Evolutionary conservation across 306 rosid species (phyloP).

Genomic region (Spatholobus suberectus): DNA sequence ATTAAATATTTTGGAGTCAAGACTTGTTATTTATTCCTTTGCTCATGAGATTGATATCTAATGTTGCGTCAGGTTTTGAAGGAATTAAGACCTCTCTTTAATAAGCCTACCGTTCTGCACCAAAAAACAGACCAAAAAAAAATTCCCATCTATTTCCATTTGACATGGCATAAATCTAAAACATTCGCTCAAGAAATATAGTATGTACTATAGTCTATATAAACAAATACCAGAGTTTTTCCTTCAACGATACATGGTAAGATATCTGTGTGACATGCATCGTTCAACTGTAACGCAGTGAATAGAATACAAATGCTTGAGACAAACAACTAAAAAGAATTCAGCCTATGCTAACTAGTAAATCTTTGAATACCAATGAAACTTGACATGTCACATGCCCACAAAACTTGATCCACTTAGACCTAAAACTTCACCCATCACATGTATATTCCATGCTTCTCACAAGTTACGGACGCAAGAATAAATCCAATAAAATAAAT

Average conservation of each 20-base stretch:
- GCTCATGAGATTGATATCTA: neutral
- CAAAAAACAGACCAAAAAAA: neutral
- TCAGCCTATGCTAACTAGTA: conserved; percentile 39
- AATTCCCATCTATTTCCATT: neutral
- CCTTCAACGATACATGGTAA: neutral
- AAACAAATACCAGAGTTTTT: neutral
- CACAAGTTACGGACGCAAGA: conserved; percentile 71
- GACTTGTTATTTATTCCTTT: neutral
- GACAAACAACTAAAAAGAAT: conserved; percentile 41
- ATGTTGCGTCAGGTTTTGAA: neutral
- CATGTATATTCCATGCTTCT: conserved; percentile 53
- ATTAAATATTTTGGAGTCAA: neutral
- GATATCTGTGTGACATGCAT: conserved; percentile 18
- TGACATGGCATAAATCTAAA: neutral
- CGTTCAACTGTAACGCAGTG: conserved; percentile 11
- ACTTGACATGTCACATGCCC: conserved; percentile 23
- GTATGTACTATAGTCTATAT: neutral
- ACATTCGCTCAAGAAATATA: neutral
- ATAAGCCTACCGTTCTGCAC: neutral
- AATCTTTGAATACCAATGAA: conserved; percentile 19
- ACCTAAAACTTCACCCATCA: conserved; percentile 17
- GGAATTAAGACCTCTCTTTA: neutral
- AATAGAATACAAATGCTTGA: conserved; percentile 16
- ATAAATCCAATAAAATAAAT: conserved; percentile 95
- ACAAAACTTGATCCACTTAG: conserved; percentile 38